phyloP scores from a whole-genome alignment of 768 basidiomycete species.

The Amanita rubescens region DNA sequence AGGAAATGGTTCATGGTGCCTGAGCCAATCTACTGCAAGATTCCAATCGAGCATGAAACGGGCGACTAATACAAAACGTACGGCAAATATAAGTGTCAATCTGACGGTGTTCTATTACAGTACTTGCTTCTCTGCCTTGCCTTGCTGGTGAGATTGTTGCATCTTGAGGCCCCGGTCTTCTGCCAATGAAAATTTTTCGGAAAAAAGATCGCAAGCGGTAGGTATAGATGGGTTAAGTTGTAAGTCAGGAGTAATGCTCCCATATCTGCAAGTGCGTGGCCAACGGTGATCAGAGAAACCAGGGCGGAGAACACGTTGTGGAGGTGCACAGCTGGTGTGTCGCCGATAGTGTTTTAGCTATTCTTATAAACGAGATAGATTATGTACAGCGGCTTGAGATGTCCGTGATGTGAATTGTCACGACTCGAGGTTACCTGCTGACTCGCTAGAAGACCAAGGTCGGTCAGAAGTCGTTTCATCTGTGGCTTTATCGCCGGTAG shows the following conservation, averaged over 20 bases:
- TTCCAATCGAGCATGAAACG: neutral
- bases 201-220: slow-evolving; percentile 10
- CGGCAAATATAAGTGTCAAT: slow-evolving; percentile 32
- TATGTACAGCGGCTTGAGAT: neutral
- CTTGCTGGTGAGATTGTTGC: slow-evolving; percentile 26
- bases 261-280: neutral
- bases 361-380: neutral
- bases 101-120: slow-evolving; percentile 16
- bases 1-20: slow-evolving; percentile 41
- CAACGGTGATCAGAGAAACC: neutral
- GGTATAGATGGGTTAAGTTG: neutral
- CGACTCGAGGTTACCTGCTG: neutral
- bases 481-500: neutral
- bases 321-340: neutral
- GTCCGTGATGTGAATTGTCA: neutral
- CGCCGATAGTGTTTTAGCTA: neutral
- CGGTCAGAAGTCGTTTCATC: neutral
- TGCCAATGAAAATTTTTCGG: slow-evolving; percentile 32
- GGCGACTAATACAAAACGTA: slow-evolving; percentile 23
- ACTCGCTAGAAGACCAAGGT: neutral
- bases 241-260: neutral
- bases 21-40: slow-evolving; percentile 7
- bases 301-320: neutral
- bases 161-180: slow-evolving; percentile 36
- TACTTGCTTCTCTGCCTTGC: slow-evolving; percentile 7